Base-by-base conservation (phyloP, 2,329 filamentous ascomycete species). In the Coniochaeta prunicola region DNA sequence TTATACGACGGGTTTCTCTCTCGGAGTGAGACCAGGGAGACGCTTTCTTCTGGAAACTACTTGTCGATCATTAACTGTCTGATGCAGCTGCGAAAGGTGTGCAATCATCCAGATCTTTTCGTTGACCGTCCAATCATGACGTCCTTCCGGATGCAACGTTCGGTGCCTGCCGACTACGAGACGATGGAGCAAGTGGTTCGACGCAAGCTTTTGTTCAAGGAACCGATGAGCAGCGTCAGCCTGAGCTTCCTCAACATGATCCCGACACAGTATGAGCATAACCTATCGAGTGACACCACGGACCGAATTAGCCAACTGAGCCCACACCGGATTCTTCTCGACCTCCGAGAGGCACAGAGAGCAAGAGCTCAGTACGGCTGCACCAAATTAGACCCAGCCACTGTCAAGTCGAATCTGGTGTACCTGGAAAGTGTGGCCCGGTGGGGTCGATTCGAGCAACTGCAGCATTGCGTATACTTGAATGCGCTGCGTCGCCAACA, bases 1-100 rank as follows among this genome's bases (percentile, higher is more conserved):
- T 78, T 99, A 9, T 99, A 99, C 68, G 94, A 99, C 73, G 93
- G 93, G 1, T 99, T 97, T 73, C 86, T 99, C 76, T 91, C 91
- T 34, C 87, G 92, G 59, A 88, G 89, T 3, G 91, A 96, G 66
- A 97, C 94, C 0, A 87, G 91, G 63, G 89, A 91, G 60, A 97
- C 92, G 0, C 78, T 99, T 19, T 85, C 91, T 2, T 96, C 91
- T 1, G 94, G 94, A 30, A 99, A 97, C 68, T 97, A 97, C 71
- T 85, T 99, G 63, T 96, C 92, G 19, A 97, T 99, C 70, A 97
- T 97, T 74, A 96, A 97, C 71, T 97, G 96, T 72, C 77, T 99
- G 57, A 96, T 99, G 92, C 94, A 96, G 70, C 80, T 99, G 57
- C 87, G 94, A 55, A 97, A 97, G 71, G 96, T 99, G 57, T 99